phyloP scores from a whole-genome alignment of 2,329 filamentous ascomycete genomes.

The Sporothrix schenckii region DNA sequence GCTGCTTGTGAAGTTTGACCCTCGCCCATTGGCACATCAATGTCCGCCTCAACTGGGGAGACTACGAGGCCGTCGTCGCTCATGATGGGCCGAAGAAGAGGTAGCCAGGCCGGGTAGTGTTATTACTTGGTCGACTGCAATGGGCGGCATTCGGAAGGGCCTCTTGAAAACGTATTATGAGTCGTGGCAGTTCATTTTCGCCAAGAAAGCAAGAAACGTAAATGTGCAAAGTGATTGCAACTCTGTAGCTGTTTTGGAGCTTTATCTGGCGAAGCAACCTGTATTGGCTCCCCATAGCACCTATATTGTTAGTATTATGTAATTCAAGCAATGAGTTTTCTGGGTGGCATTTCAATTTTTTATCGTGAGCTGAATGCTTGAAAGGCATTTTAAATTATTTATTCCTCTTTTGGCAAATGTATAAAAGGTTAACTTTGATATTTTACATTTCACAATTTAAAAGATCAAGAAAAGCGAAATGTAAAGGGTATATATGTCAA shows the following conservation, averaged over 20 bases:
- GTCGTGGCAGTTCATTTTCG: background rate
- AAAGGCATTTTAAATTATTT: background rate
- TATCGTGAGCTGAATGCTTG: background rate
- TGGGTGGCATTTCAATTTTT: background rate
- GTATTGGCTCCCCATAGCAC: background rate
- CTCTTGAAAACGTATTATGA: background rate
- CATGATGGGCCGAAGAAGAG: background rate
- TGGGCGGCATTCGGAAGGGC: too few relatives aligned
- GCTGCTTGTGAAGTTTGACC: background rate
- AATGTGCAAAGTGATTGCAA: background rate
- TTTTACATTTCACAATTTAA: too few relatives aligned
- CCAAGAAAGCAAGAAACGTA: background rate
- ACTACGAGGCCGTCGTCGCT: slow-evolving; percentile 25
- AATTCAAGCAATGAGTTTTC: background rate
- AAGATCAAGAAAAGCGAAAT: too few relatives aligned
- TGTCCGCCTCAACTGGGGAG: slow-evolving; percentile 11
- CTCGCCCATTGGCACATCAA: slow-evolving; percentile 7
- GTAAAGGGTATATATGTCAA: too few relatives aligned
- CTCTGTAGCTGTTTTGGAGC: background rate
- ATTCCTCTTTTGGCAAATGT: too few relatives aligned
- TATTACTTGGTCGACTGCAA: too few relatives aligned
- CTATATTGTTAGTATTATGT: slow-evolving; percentile 5
- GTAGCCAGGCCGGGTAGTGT: background rate
- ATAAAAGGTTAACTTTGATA: too few relatives aligned
- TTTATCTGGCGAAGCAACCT: background rate